Conservation (phyloP, 371 early-diverging fungal species). For the Zancudomyces culisetae region DNA sequence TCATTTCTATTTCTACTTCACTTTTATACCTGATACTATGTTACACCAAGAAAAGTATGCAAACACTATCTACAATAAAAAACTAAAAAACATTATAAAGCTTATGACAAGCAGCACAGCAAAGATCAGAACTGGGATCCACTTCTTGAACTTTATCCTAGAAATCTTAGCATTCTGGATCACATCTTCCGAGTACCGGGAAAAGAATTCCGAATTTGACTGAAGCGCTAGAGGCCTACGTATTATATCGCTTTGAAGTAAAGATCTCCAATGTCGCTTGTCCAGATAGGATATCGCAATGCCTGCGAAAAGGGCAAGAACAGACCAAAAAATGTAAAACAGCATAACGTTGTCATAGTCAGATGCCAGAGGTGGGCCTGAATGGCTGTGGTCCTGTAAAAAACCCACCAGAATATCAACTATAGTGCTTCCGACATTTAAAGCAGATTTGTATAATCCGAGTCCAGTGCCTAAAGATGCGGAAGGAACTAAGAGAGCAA, state of each 20-base stretch:
- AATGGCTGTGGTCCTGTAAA: slow-evolving; percentile 25
- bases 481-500: slow-evolving; percentile 37
- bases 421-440: slow-evolving; percentile 39
- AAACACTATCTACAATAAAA: no score
- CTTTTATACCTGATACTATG: no score
- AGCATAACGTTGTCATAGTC: slow-evolving; percentile 32
- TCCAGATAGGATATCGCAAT: background rate
- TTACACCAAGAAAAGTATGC: no score
- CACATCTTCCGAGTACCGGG: background rate
- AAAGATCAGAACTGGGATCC: background rate
- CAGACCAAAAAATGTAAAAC: slow-evolving; percentile 28
- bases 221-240: background rate
- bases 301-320: background rate
- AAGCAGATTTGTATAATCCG: slow-evolving; percentile 43
- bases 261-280: background rate
- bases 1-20: no score
- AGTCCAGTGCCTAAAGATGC: slow-evolving; percentile 43
- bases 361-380: slow-evolving; percentile 17
- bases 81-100: background rate
- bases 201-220: background rate
- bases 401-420: slow-evolving; percentile 43
- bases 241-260: background rate
- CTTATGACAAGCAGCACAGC: background rate
- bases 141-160: background rate
- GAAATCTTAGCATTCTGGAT: background rate